A percentile compares a stretch with the other conserved stretches of the same genome.
These are phyloP conservation scores for Eucalyptus fibrosa DNA, from an alignment of 345 rosid species.

Conservation along the genomic window DNA sequence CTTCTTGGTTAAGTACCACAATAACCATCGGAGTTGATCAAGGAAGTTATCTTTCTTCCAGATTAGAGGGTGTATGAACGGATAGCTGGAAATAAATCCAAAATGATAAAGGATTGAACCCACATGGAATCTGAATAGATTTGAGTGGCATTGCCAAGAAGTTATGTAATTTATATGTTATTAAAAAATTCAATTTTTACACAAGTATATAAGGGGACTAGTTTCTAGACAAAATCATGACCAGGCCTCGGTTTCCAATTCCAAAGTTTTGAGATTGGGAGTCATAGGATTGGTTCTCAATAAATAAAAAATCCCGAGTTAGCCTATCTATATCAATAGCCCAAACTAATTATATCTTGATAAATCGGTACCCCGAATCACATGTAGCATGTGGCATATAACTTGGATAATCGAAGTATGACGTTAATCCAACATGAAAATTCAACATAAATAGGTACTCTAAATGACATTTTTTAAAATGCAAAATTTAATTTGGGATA, in stretches of 20 bases:
- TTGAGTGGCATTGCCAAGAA: neutral
- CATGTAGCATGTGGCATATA: neutral
- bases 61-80: too few relatives aligned
- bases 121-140: neutral
- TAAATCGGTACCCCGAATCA: neutral
- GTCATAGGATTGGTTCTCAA: neutral
- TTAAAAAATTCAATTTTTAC: neutral
- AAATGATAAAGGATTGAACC: too few relatives aligned
- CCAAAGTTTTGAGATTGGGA: neutral
- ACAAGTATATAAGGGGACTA: neutral
- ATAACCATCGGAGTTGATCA: too few relatives aligned
- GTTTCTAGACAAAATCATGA: neutral
- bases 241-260: neutral
- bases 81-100: too few relatives aligned
- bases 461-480: neutral
- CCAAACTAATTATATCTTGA: neutral
- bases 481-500: neutral
- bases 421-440: neutral
- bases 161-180: neutral
- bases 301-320: neutral
- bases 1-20: too few relatives aligned
- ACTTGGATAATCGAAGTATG: neutral
- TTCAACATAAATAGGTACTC: neutral
- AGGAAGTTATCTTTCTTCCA: accelerated
- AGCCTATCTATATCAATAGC: too few relatives aligned